Base-by-base conservation (phyloP, 768 basidiomycete species). In the Mycena latifolia region DNA sequence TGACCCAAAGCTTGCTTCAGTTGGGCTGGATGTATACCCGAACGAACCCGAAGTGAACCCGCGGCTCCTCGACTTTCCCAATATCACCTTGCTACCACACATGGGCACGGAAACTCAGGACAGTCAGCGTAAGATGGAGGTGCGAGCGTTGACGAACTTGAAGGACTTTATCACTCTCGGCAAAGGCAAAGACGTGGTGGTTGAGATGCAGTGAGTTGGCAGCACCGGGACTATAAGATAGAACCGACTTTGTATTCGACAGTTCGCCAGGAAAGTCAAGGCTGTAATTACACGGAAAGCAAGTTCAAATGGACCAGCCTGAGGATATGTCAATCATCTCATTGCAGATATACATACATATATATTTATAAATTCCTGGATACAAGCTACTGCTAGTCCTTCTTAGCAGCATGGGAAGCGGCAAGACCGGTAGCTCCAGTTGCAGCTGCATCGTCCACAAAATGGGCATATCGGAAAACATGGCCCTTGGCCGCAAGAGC, bases 21-120 rank as follows among this genome's bases (percentile, higher is more conserved):
- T 92, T 22, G 95, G 95, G 17, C 81, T 96, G 39, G 94, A 96
- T 70, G 95, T 96, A 25, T 95, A 84, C 77, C 93, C 94, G 12
- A 84, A 95, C 78, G 94, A 95, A 73, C 95, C 95, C 1, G 76
- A 85, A 50, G 88, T 95, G 45, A 91, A 95, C 71, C 90, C 92
- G 5, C 87, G 90, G 29, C 79, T 97, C 35, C 82, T 96, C 60
- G 85, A 87, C n/a, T 93, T 94, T 77, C 89, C 91, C 11, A 89
- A 95, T 67, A 90, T 94, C 67, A 91, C 91, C 31, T 82, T 98
- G 11, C 84, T 98, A 22, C 96, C 96, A 0, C 96, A 97, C 76
- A 90, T 97, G 89, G 96, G 96, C 9, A 95, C 94, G 0, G 90
- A 93, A 76, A 95, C 88, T 57, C 87, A 88, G 67, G 95, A 96